Evolutionary conservation across 768 basidiomycete genomes (phyloP).

Genomic region (Lactarius deliciosus): DNA sequence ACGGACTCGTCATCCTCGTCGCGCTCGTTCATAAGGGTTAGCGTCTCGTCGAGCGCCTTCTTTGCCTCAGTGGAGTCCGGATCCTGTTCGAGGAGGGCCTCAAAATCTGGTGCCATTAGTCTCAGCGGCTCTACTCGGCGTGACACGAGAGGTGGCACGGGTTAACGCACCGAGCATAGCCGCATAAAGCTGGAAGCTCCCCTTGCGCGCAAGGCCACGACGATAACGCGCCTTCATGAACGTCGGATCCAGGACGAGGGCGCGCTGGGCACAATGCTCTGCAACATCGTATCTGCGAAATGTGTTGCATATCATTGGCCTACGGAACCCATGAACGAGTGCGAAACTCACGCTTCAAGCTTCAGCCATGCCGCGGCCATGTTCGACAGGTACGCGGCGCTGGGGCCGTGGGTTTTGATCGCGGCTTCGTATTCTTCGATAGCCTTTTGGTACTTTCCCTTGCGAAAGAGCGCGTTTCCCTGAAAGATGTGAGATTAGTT

Average conservation of each 20-base stretch:
- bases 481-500: constrained; percentile 28
- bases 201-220: constrained; percentile 39
- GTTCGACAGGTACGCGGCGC: constrained; percentile 44
- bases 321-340: background rate
- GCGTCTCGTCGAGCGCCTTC: constrained; percentile 28
- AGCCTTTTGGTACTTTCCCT: constrained; percentile 40
- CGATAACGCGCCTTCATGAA: constrained; percentile 40
- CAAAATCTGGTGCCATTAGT: constrained; percentile 35
- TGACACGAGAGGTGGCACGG: too few relatives aligned
- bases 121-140: background rate
- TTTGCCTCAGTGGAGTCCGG: constrained; percentile 31
- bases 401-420: constrained; percentile 39
- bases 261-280: background rate
- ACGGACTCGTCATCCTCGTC: constrained; percentile 11
- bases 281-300: background rate
- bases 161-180: constrained; percentile 33
- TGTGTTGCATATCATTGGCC: background rate
- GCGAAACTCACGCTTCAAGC: constrained; percentile 34
- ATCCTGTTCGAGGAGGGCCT: constrained; percentile 33
- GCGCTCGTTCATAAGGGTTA: constrained; percentile 2
- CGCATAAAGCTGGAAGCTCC: constrained; percentile 27
- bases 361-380: constrained; percentile 46
- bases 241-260: constrained; percentile 32
- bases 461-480: constrained; percentile 47
- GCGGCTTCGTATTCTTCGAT: constrained; percentile 45